Evolutionary conservation across 2,329 filamentous ascomycete species (phyloP), one percentile per base, ranked within the genome.

Genomic region (Chlorencoelia australis): DNA sequence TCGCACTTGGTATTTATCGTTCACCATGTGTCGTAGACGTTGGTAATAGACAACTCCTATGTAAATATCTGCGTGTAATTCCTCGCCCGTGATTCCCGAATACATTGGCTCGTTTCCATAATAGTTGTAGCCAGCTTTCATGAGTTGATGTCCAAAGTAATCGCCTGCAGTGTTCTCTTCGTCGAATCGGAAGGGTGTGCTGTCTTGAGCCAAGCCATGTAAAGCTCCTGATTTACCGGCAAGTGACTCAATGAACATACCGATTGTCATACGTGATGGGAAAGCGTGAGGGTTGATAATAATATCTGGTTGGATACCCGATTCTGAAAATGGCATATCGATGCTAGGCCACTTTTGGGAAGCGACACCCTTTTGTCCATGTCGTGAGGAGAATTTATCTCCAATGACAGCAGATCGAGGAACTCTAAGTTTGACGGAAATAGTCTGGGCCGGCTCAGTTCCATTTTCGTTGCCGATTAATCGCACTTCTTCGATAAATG

Each of bases 231-330:
- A 78, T 66, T 98, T 98, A 43, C 91, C 91, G 7, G 91, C 91
- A 35, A 98, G 72, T 4, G 88, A 95, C 66, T 98, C 91, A 56
- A 98, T 78, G 62, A 98, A 96, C 85, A 96, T 96, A 56, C 91
- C 91, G 57, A 98, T 98, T 14, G 91, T 98, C 91, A 98, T 98
- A 63, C 91, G 88, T 30, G 89, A 96, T 6, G 91, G 91, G 72
- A 98, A 98, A 56, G 91, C 91, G 71, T 98, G 91, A 26, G 91
- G 91, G 65, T 98, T 98, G 69, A 98, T 98, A 62, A 98, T 98
- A 53, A 94, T 72, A 61, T 98, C 91, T 7, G 91, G 91, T 56
- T 95, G 88, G 43, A 98, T 96, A 36, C 91, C 91, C 5, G 82
- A 84, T 64, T 98, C 91, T 3, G 85, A 87, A 63, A 96, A 98